These are phyloP conservation scores for Helminthosporium solani DNA, from an alignment of 2,329 filamentous ascomycete species.

Conservation along the genomic window DNA sequence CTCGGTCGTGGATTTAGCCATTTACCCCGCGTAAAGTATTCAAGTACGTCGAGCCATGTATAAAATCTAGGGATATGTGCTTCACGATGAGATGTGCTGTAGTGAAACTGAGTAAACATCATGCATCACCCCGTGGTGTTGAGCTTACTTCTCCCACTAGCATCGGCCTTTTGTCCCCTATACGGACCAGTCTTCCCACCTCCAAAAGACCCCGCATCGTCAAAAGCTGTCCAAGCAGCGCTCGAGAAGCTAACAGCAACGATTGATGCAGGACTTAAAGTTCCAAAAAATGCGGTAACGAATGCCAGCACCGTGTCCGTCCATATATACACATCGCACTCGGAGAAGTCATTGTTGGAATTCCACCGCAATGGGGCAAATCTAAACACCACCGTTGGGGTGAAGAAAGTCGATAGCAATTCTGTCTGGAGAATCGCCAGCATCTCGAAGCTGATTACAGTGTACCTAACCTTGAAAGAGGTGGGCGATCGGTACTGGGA, in stretches of 20 bases:
- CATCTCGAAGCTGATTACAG: constrained; percentile 43
- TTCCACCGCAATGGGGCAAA: constrained; percentile 40
- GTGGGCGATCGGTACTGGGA: constrained; percentile 39
- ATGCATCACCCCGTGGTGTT: neutral
- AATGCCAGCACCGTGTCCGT: constrained; percentile 10
- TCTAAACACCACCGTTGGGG: constrained; percentile 37
- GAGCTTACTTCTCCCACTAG: constrained; percentile 1
- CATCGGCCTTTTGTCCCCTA: constrained; percentile 15
- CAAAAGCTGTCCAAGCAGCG: constrained; percentile 8
- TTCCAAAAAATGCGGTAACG: constrained; percentile 9
- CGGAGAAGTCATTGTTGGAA: constrained; percentile 13
- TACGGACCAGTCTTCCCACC: constrained; percentile 19
- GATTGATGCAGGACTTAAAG: constrained; percentile 9
- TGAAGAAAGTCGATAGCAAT: constrained; percentile 42
- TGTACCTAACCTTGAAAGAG: constrained; percentile 40
- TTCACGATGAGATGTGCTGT: too few relatives aligned
- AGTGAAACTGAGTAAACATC: too few relatives aligned
- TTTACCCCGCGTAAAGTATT: too few relatives aligned
- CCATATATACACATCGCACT: constrained; percentile 15
- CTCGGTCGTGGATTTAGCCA: too few relatives aligned
- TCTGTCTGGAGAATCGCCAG: constrained; percentile 47
- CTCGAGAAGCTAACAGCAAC: constrained; percentile 12
- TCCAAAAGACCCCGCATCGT: constrained; percentile 11
- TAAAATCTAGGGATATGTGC: too few relatives aligned
- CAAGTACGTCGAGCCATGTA: too few relatives aligned